Evolutionary conservation across 225 moss, liverwort and hornwort genomes (phyloP), one percentile per base, ranked within the genome.

Genomic region (Polytrichum formosum): DNA sequence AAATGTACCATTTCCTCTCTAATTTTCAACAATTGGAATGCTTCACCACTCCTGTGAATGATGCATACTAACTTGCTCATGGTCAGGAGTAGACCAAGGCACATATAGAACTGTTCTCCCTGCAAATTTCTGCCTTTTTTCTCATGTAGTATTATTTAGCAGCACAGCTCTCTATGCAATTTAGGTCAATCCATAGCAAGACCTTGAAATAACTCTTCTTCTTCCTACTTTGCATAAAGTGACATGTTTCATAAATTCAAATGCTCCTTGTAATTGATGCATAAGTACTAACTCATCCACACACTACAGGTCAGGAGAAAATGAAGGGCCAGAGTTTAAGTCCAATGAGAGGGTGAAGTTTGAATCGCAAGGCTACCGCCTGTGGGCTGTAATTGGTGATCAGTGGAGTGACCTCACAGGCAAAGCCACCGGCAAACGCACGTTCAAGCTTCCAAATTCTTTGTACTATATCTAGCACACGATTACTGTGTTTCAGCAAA

Each of bases 371-470:
- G 94, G 94, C 9, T 94, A 81, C 61, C 82, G 85, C 65, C 63
- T 97, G 28, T 84, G 91, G 91, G 81, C 81, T 76, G 80, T 69
- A 59, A 72, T 98, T 29, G 97, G 97, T 64, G 97, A 98, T 76
- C 92, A 98, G 72, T 98, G 97, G 97, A 92, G 92, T 81, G 97
- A 98, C 79, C 82, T 94, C n/a, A 66, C 33, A 31, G 94, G 97
- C 73, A 79, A 84, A 64, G 91, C 94, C 53, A 61, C 58, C 30
- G 94, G 97, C 69, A 75, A 68, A 37, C 94, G 97, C 58, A 83
- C 83, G 54, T 98, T 98, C 77, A 98, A 98, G 81, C 92, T 94
- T 70, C 94, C 97, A 31, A 97, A 97, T 68, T 91, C 91, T 71
- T 74, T 97, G 91, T 98, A 90, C 59, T 90, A 84, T 72, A 70